Conservation (phyloP, 148 eudicot species). For the Fallopia convolvulus region DNA sequence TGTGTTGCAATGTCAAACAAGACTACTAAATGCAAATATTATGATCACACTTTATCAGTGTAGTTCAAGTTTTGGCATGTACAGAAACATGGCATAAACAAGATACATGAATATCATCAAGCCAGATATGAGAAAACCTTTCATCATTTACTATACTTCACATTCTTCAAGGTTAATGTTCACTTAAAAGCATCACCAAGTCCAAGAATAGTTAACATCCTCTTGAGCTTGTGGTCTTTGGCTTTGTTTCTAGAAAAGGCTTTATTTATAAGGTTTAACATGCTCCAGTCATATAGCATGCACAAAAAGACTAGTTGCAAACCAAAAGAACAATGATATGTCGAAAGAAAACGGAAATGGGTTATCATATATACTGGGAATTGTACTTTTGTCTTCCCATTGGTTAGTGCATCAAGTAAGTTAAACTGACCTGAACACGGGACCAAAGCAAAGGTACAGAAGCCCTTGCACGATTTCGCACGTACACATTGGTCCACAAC, state of each 20-base stretch:
- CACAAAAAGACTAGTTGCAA: neutral
- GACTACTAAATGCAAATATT: neutral
- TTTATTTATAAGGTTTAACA: neutral
- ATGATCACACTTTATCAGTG: neutral
- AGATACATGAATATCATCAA: neutral
- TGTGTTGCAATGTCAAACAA: neutral
- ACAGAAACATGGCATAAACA: neutral
- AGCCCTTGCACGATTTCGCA: conserved; percentile 69
- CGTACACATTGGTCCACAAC: conserved; percentile 83
- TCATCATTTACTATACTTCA: neutral
- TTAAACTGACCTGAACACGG: conserved; percentile 80
- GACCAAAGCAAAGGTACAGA: conserved; percentile 91
- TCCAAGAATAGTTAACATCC: neutral
- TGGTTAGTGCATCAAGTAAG: neutral
- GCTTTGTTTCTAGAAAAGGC: neutral
- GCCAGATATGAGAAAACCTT: neutral
- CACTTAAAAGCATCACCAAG: conserved; percentile 8
- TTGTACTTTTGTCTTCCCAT: neutral
- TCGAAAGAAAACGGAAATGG: neutral
- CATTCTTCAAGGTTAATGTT: conserved; percentile 2
- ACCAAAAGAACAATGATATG: neutral
- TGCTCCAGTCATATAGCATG: neutral
- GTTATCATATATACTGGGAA: neutral
- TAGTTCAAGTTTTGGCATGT: neutral
- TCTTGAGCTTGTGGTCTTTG: neutral